phyloP scores from a whole-genome alignment of 495 filamentous ascomycete species.

The Neurospora sp. region DNA sequence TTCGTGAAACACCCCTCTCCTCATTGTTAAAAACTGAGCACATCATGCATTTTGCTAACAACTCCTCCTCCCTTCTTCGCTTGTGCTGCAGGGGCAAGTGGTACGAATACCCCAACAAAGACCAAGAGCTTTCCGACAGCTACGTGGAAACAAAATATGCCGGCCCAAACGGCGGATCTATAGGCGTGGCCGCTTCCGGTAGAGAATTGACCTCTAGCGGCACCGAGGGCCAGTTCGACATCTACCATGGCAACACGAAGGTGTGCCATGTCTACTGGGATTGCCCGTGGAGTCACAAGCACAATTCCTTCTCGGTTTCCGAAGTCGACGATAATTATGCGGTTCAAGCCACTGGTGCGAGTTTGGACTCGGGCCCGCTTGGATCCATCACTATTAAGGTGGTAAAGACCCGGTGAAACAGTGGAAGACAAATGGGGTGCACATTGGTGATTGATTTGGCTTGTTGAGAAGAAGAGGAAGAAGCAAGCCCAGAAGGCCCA shows the following conservation, averaged over 20 bases:
- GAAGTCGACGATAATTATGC: neutral
- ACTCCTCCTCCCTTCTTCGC: neutral
- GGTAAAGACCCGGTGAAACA: neutral
- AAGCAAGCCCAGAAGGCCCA: neutral
- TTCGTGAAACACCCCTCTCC: too few relatives aligned
- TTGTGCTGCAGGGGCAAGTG: neutral
- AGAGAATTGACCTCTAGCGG: neutral
- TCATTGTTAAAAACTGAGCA: neutral
- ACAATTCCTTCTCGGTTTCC: neutral
- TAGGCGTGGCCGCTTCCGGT: neutral
- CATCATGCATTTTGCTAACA: neutral
- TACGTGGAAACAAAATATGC: neutral
- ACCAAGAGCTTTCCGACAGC: neutral
- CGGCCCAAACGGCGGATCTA: neutral
- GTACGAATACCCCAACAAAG: neutral
- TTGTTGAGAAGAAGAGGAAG: neutral
- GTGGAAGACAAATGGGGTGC: too few relatives aligned
- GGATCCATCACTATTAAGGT: neutral
- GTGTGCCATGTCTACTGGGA: neutral
- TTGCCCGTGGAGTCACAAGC: neutral
- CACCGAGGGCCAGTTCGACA: neutral
- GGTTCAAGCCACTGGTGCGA: neutral
- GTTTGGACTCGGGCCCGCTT: neutral
- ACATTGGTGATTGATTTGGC: too few relatives aligned
- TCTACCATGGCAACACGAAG: neutral